Percentiles rank a stretch among this genome's conserved stretches.
Conservation (phyloP, 2,329 filamentous ascomycete genomes). For the Fusarium anguioides region DNA sequence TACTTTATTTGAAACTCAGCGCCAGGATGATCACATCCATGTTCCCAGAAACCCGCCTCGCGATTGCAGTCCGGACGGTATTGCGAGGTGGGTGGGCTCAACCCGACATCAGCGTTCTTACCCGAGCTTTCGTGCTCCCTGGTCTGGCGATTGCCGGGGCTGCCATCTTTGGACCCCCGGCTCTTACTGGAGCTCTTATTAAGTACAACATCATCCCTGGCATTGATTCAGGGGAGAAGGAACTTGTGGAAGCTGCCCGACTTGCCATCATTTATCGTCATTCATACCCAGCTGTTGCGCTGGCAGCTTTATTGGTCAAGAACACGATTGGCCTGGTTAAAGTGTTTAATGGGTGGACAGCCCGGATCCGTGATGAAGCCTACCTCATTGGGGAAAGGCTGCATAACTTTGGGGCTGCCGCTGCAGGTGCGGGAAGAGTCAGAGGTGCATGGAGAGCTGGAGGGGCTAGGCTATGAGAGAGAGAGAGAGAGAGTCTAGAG, state of each 20-base stretch:
- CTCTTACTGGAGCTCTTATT: conserved; percentile 59
- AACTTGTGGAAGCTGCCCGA: conserved; percentile 45
- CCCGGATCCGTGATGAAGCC: conserved; percentile 89
- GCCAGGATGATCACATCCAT: conserved; percentile 75
- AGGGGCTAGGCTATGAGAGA: conserved; percentile 46
- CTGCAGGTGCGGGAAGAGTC: conserved; percentile 51
- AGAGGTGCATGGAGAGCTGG: conserved; percentile 53
- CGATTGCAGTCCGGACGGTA: conserved; percentile 79
- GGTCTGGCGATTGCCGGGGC: conserved; percentile 68
- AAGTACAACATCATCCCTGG: conserved; percentile 38
- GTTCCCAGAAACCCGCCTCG: conserved; percentile 75
- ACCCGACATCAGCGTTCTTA: conserved; percentile 82
- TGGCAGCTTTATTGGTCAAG: conserved; percentile 58
- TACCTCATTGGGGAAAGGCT: conserved; percentile 94
- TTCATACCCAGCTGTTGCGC: conserved; percentile 76
- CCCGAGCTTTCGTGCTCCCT: conserved; percentile 87
- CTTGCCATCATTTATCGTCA: conserved; percentile 60
- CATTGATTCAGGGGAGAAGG: conserved; percentile 31
- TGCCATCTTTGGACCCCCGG: conserved; percentile 73
- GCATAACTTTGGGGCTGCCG: conserved; percentile 83
- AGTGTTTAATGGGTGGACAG: conserved; percentile 79
- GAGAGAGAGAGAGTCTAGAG: too few relatives aligned
- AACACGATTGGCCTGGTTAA: conserved; percentile 63
- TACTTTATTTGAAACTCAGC: conserved; percentile 87
- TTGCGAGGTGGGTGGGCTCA: conserved; percentile 80